These are phyloP conservation scores for Apiotrichum veenhuisii DNA, from an alignment of 1,284 basidiomycete species.

Conservation along the genomic window DNA sequence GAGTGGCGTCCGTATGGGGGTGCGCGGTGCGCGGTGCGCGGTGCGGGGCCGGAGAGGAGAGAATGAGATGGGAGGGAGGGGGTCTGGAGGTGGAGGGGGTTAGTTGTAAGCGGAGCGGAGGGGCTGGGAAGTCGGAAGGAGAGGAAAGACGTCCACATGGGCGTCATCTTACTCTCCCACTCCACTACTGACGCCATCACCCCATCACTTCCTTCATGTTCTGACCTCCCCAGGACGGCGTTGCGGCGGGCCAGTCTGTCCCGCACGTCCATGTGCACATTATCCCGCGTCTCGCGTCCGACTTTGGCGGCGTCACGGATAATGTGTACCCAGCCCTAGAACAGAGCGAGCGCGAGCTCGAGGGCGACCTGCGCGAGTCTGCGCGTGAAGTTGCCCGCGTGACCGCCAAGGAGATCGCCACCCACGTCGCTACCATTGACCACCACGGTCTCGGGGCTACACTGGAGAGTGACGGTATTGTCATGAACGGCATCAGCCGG, in stretches of 20 bases:
- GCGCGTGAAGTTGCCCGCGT: background rate
- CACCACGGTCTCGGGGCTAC: no score
- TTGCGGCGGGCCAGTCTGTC: constrained; percentile 76
- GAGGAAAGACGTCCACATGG: no score
- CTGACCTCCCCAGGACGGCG: constrained; percentile 84
- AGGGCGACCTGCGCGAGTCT: constrained; percentile 6
- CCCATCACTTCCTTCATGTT: no score
- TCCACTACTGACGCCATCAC: background rate
- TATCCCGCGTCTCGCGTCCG: constrained; percentile 64
- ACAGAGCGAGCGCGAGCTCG: constrained; percentile 55
- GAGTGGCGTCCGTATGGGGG: constrained; percentile 14
- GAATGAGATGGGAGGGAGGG: background rate
- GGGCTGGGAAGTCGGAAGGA: no score
- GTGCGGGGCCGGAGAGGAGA: background rate
- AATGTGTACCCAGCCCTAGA: constrained; percentile 75
- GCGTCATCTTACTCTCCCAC: background rate
- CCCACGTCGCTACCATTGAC: no score
- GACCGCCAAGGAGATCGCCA: constrained; percentile 6
- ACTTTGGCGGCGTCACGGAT: constrained; percentile 64
- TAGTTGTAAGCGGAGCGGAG: no score
- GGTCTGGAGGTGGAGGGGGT: no score
- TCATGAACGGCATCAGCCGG: constrained; percentile 1
- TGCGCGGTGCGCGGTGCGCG: background rate
- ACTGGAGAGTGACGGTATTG: no score
- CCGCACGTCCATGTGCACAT: constrained; percentile 90